Evolutionary conservation across 2,329 filamentous ascomycete species (phyloP).

Genomic region (Bisporella sp.): DNA sequence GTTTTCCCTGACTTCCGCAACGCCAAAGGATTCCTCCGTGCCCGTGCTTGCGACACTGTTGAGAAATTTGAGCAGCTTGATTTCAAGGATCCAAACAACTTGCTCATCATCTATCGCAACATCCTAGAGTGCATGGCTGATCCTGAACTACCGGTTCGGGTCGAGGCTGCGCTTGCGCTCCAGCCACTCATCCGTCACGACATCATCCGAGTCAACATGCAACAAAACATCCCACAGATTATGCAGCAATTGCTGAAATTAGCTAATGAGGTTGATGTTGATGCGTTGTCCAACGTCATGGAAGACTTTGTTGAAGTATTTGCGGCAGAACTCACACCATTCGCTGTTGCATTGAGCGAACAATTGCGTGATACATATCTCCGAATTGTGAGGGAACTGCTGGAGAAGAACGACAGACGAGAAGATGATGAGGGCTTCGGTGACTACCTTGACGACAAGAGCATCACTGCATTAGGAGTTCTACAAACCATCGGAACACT

Average conservation of each 20-base stretch:
- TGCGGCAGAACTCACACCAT: slow-evolving; percentile 91
- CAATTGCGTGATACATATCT: slow-evolving; percentile 95
- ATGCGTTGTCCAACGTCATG: slow-evolving; percentile 97
- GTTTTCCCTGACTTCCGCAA: slow-evolving; percentile 98
- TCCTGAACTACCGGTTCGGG: slow-evolving; percentile 82
- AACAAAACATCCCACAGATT: slow-evolving; percentile 95
- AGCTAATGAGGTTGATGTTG: slow-evolving; percentile 95
- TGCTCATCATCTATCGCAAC: slow-evolving; percentile 92
- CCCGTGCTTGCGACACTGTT: slow-evolving; percentile 90
- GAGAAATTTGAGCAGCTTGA: slow-evolving; percentile 97
- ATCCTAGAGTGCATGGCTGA: slow-evolving; percentile 97
- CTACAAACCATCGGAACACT: slow-evolving; percentile 96
- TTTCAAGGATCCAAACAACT: slow-evolving; percentile 93
- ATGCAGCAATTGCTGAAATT: slow-evolving; percentile 98
- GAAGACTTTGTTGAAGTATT: slow-evolving; percentile 99
- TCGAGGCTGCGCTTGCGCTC: slow-evolving; percentile 87
- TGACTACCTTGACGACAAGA: slow-evolving; percentile 96
- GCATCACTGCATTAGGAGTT: slow-evolving; percentile 92
- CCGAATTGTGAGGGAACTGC: slow-evolving; percentile 81
- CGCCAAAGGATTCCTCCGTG: slow-evolving; percentile 83
- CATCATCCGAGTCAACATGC: slow-evolving; percentile 89
- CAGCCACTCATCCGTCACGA: slow-evolving; percentile 96
- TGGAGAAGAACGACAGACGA: slow-evolving; percentile 78
- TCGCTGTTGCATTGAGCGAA: slow-evolving; percentile 91
- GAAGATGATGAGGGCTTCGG: slow-evolving; percentile 72